Evolutionary conservation across 1,139 yeast genomes (phyloP).

Genomic region (Debaryomyces psychrophilus): DNA sequence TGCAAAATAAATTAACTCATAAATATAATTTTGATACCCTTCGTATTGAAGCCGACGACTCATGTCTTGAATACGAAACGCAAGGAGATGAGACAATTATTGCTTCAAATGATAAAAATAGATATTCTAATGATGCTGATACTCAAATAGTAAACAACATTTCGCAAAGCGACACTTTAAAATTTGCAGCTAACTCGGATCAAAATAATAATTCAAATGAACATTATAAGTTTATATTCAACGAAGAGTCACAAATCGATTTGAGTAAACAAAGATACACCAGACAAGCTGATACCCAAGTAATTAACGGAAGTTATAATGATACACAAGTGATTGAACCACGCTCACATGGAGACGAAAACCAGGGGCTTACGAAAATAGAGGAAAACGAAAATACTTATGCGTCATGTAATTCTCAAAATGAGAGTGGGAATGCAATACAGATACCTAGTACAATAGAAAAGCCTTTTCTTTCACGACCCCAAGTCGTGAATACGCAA

Average conservation of each 20-base stretch:
- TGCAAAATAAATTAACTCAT: not conserved
- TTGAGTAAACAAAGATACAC: not conserved
- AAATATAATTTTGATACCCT: not conserved
- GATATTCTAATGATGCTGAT: not conserved
- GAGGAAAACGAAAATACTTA: not conserved
- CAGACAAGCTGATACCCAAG: conserved; percentile 10
- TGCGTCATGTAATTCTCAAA: not conserved
- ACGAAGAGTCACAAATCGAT: conserved; percentile 1
- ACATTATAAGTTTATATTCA: not conserved
- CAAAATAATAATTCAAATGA: not conserved
- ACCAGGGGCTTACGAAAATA: not conserved
- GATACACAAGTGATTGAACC: conserved; percentile 12
- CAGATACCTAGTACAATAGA: conserved; percentile 20
- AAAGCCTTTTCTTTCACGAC: conserved; percentile 13
- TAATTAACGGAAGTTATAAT: conserved; percentile 5
- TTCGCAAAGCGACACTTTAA: not conserved
- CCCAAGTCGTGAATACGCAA: conserved; percentile 26
- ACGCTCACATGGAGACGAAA: not conserved
- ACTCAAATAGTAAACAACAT: conserved; percentile 6
- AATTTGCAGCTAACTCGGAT: conserved; percentile 1
- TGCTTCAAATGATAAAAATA: not conserved
- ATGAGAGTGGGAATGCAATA: conserved; percentile 7
- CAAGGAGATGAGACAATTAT: conserved; percentile 3
- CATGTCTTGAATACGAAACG: conserved; percentile 4
- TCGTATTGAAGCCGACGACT: conserved; percentile 5